A percentile compares a stretch with the other conserved stretches of the same genome.
phyloP scores from a whole-genome alignment of 148 eudicot species.

The Rhododendron vialii region DNA sequence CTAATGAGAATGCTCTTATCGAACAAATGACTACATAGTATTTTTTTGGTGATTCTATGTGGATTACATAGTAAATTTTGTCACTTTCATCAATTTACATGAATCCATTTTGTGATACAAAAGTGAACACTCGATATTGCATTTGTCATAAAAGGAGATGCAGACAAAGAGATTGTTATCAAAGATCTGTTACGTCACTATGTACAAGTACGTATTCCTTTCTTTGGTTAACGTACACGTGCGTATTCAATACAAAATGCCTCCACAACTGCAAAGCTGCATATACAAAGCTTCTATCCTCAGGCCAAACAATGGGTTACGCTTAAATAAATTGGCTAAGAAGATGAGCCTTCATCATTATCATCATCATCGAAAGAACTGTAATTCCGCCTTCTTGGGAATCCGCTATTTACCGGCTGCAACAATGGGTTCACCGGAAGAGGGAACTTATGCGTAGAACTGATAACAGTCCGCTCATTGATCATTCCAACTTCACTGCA shows the following conservation, averaged over 20 bases:
- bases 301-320: slow-evolving; percentile 16
- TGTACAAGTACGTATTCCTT: neutral
- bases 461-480: slow-evolving; percentile 60
- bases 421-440: slow-evolving; percentile 72
- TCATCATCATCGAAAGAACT: slow-evolving; percentile 57
- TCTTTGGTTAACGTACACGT: neutral
- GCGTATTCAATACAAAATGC: slow-evolving; percentile 16
- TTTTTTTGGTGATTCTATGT: too few species aligned
- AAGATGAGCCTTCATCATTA: slow-evolving; percentile 20
- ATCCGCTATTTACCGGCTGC: slow-evolving; percentile 47
- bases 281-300: slow-evolving; percentile 18
- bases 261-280: slow-evolving; percentile 14
- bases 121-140: too few species aligned
- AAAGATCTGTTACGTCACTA: neutral
- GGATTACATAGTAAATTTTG: too few species aligned
- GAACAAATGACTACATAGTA: too few species aligned
- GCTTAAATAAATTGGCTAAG: slow-evolving; percentile 13
- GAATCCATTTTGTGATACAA: too few species aligned
- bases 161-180: too few species aligned
- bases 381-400: slow-evolving; percentile 35
- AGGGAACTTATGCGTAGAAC: slow-evolving; percentile 65
- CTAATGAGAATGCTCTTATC: too few species aligned
- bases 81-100: too few species aligned
- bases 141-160: too few species aligned
- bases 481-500: slow-evolving; percentile 94